phyloP scores from a whole-genome alignment of 352 stramenopile genomes.

The Halophytophthora batemanensis region DNA sequence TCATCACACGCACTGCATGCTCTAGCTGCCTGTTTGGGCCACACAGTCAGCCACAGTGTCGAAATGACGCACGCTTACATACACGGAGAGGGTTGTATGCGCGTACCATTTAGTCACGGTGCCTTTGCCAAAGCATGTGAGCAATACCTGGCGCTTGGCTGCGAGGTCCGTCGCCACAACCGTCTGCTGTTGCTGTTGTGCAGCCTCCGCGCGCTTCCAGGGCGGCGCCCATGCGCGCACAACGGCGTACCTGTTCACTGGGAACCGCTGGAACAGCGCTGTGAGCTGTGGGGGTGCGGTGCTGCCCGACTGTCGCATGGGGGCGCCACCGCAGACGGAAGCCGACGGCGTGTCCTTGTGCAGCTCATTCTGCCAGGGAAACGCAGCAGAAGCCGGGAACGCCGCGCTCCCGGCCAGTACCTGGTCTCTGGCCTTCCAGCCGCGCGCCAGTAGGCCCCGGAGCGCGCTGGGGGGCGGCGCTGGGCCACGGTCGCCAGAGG shows the following conservation, averaged over 20 bases:
- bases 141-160: conserved; percentile 26
- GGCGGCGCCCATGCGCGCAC: conserved; percentile 15
- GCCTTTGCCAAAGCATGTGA: conserved; percentile 37
- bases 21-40: conserved; percentile 35
- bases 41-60: not conserved
- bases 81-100: conserved; percentile 1
- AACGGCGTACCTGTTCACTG: conserved; percentile 20
- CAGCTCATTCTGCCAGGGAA: conserved; percentile 3
- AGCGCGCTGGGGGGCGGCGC: conserved; percentile 5
- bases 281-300: not conserved
- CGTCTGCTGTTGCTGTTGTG: conserved; percentile 13
- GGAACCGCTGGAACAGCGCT: conserved; percentile 27
- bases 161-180: conserved; percentile 29
- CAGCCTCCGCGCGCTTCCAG: conserved; percentile 5
- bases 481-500: conserved; percentile 10
- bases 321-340: too few species aligned
- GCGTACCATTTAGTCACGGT: conserved; percentile 36
- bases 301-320: not conserved
- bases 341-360: not conserved
- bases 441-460: conserved; percentile 7
- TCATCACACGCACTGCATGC: conserved; percentile 35
- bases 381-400: conserved; percentile 5
- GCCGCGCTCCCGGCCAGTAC: not conserved
- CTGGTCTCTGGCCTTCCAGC: not conserved
- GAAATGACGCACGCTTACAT: not conserved